Base-by-base conservation (phyloP, 306 rosid genomes). In the Citrullus amarus region DNA sequence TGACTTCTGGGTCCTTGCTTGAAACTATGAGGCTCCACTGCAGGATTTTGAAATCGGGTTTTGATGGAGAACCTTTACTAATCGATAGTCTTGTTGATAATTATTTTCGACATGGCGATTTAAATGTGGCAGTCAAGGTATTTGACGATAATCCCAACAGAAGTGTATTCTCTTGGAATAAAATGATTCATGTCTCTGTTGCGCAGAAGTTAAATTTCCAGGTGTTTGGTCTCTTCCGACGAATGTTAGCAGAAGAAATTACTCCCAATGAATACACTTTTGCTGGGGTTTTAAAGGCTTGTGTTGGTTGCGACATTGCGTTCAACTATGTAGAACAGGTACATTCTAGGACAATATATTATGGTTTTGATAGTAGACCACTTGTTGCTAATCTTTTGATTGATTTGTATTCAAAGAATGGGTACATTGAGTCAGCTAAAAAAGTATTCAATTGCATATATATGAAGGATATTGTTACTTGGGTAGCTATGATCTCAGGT, bases 401-500 rank as follows among this genome's bases (percentile, higher is more conserved):
- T 73, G 90, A 93, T 83, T 82, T 88, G 44, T 91, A 91, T 81
- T 87, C 86, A 16, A 93, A 86, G 87, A 88, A 84, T 16, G 85
- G 91, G 32, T 76, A 53, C 63, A 77, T 88, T 59, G 85, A 81
- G 54, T 90, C 87, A 56, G 97, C 97, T 55, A 90, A 80, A 86
- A 90, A 87, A 62, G 89, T 91, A 18, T 93, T 93, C 79, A 80
- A 75, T 68, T 41, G 81, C 69, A 83, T 91, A 80, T 79, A 11
- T 28, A 17, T 8, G 77, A 87, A 81, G 85, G 96, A 88, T 81
- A 93, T 87, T 81, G 92, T 88, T 78, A 91, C 97, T 79, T 91
- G 97, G 97, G 89, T 93, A 78, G 98, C 98, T 62, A 86, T 93
- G 84, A 86, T 91, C 76, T 90, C 98, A 0, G 97, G 98, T 80